phyloP scores from a whole-genome alignment of 441 rosid genomes.

The Populus tomentosa region DNA sequence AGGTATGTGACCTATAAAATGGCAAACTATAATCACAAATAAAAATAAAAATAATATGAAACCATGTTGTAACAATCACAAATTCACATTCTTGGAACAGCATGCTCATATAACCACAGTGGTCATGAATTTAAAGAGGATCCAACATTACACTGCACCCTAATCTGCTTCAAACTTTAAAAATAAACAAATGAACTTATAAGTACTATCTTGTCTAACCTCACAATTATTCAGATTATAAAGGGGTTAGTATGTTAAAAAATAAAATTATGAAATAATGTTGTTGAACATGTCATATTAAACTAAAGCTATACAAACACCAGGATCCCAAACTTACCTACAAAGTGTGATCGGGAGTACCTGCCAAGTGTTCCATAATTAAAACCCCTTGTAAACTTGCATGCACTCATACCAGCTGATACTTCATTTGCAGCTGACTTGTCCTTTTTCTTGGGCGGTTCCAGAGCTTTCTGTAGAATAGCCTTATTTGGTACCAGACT shows the following conservation, averaged over 20 bases:
- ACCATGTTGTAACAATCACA: background rate
- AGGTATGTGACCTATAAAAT: background rate
- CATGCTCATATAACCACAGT: background rate
- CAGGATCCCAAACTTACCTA: slow-evolving; percentile 13
- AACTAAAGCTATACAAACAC: slow-evolving; percentile 29
- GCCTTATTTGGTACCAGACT: slow-evolving; percentile 77
- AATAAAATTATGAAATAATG: background rate
- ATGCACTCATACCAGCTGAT: slow-evolving; percentile 43
- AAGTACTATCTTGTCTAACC: background rate
- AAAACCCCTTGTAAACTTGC: background rate
- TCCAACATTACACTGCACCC: background rate
- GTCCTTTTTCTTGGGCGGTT: slow-evolving; percentile 60
- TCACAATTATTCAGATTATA: background rate
- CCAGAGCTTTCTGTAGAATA: slow-evolving; percentile 57
- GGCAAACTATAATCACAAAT: background rate
- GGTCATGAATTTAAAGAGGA: background rate
- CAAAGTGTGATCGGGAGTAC: slow-evolving; percentile 10
- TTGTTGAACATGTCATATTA: slow-evolving; percentile 15
- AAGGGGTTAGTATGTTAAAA: slow-evolving; percentile 19
- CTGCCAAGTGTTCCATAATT: slow-evolving; percentile 5
- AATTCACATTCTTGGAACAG: background rate
- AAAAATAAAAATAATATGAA: no score
- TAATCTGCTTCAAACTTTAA: background rate
- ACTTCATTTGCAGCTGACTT: slow-evolving; percentile 52
- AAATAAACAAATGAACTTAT: background rate